Conservation (phyloP, 192 early-diverging fungal species). For the Coemansia sp. region DNA sequence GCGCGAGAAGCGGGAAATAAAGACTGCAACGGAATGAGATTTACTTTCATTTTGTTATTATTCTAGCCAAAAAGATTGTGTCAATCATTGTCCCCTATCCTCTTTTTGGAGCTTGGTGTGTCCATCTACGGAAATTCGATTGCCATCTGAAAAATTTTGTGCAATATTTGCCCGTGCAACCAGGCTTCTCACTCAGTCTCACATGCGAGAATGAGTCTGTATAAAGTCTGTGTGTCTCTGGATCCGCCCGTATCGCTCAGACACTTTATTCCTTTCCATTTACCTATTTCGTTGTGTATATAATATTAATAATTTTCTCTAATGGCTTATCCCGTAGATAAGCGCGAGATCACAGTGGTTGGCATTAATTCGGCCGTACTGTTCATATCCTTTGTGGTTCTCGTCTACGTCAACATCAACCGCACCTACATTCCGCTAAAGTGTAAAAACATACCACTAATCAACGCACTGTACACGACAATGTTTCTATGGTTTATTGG, state of each 20-base stretch:
- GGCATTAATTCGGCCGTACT: conserved; percentile 28
- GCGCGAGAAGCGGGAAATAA: too few species aligned
- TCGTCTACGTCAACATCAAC: conserved; percentile 28
- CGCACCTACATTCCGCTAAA: conserved; percentile 37
- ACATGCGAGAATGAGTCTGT: background rate
- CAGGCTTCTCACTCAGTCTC: background rate
- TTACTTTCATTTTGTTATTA: too few species aligned
- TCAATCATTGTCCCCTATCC: background rate
- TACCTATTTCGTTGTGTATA: background rate
- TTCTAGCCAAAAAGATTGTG: background rate
- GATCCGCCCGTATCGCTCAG: background rate
- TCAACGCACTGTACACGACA: conserved; percentile 20
- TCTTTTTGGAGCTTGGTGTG: background rate
- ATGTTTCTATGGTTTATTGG: conserved; percentile 40
- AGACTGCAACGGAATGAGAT: too few species aligned
- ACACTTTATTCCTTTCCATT: background rate
- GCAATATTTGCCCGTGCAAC: background rate
- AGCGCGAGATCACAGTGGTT: conserved; percentile 30
- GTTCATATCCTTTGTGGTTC: conserved; percentile 7
- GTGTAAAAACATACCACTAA: conserved; percentile 45
- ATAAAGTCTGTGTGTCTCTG: background rate
- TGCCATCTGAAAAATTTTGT: background rate
- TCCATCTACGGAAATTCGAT: background rate
- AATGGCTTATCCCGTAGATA: conserved; percentile 5
- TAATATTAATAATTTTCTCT: background rate